A percentile compares a stretch with the other conserved stretches of the same genome.
phyloP scores from a whole-genome alignment of 1,284 basidiomycete species.

The Rugosomyces carneus region DNA sequence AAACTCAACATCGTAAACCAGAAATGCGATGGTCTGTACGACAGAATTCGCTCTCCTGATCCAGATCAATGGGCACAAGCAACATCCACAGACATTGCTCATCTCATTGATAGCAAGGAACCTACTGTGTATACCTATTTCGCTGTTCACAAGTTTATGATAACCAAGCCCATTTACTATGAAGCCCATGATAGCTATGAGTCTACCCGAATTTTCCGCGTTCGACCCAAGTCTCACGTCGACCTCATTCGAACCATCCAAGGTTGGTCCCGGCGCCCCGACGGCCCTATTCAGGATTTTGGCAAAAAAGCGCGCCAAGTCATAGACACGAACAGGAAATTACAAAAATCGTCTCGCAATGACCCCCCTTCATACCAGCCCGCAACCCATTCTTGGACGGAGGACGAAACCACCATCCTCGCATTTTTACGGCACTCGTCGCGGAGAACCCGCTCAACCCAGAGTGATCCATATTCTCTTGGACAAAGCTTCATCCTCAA shows the following conservation, averaged over 20 bases:
- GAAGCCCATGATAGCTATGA: constrained; percentile 57
- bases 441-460: constrained; percentile 52
- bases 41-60: constrained; percentile 37
- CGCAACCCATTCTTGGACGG: constrained; percentile 42
- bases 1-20: constrained; percentile 30
- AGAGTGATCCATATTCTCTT: constrained; percentile 56
- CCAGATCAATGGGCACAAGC: constrained; percentile 45
- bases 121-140: constrained; percentile 37
- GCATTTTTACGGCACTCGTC: constrained; percentile 62
- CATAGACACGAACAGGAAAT: constrained; percentile 29
- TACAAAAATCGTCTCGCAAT: constrained; percentile 25
- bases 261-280: constrained; percentile 41
- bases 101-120: constrained; percentile 32
- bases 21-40: constrained; percentile 36
- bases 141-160: constrained; percentile 72
- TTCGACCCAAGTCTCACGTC: constrained; percentile 64
- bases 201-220: constrained; percentile 52
- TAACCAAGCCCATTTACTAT: constrained; percentile 61
- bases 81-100: constrained; percentile 44
- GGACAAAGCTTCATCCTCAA: constrained; percentile 61
- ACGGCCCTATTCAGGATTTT: constrained; percentile 50
- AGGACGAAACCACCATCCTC: constrained; percentile 60
- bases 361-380: constrained; percentile 29
- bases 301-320: constrained; percentile 46
- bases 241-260: constrained; percentile 49